These are phyloP conservation scores for Trypanosoma platydactyli DNA, from an alignment of 208 protist genomes.

Conservation along the genomic window DNA sequence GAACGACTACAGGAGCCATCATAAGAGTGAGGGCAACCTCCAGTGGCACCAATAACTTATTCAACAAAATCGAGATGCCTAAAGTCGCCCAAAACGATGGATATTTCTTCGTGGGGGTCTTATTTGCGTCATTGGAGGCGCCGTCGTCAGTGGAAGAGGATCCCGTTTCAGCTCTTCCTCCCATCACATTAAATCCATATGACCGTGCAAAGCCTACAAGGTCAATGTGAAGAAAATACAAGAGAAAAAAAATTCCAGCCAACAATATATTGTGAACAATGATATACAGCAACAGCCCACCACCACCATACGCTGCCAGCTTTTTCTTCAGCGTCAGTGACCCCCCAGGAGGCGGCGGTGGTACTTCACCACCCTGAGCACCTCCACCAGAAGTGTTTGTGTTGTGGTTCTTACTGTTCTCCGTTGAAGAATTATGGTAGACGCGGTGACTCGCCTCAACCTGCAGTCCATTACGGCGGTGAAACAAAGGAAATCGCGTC, in stretches of 20 bases:
- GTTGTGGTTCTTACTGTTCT: background rate
- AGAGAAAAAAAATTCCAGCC: slow-evolving; percentile 53
- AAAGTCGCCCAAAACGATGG: slow-evolving; percentile 74
- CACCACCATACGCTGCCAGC: slow-evolving; percentile 74
- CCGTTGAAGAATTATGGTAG: slow-evolving; percentile 12
- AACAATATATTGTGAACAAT: slow-evolving; percentile 72
- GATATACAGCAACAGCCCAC: slow-evolving; percentile 76
- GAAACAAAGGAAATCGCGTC: slow-evolving; percentile 69
- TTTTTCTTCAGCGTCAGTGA: slow-evolving; percentile 45
- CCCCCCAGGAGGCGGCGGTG: background rate
- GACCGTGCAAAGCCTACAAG: slow-evolving; percentile 56
- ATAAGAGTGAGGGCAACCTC: slow-evolving; percentile 67
- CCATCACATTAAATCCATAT: slow-evolving; percentile 68
- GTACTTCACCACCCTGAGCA: slow-evolving; percentile 1
- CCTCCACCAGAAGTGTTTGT: background rate
- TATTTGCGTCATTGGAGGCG: slow-evolving; percentile 21
- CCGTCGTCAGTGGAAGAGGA: too few relatives aligned
- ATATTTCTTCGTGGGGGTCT: slow-evolving; percentile 21
- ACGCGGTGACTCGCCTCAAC: slow-evolving; percentile 57
- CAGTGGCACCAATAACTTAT: slow-evolving; percentile 79
- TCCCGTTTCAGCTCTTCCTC: background rate
- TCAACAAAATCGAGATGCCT: slow-evolving; percentile 63
- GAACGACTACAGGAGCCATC: slow-evolving; percentile 63
- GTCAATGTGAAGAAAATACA: slow-evolving; percentile 78
- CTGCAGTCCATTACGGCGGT: slow-evolving; percentile 39